These are phyloP conservation scores for Byssochlamys sp. DNA, from an alignment of 2,329 filamentous ascomycete species.

Conservation along the genomic window DNA sequence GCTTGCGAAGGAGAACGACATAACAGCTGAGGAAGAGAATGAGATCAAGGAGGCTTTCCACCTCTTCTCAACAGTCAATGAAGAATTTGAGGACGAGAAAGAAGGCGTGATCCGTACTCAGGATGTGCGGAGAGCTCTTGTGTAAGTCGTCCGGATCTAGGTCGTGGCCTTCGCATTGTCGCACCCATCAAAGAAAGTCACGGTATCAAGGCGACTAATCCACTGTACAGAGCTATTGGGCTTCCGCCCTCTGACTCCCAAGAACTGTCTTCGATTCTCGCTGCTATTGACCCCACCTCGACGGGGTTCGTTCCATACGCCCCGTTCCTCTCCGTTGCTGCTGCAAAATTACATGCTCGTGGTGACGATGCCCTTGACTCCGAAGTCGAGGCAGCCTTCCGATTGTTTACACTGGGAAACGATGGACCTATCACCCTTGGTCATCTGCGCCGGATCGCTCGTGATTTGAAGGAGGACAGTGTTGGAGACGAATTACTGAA, in stretches of 20 bases:
- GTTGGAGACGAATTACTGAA: slow-evolving; percentile 71
- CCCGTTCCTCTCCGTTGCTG: slow-evolving; percentile 77
- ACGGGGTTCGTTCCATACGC: slow-evolving; percentile 70
- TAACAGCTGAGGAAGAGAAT: slow-evolving; percentile 71
- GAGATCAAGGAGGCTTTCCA: slow-evolving; percentile 86
- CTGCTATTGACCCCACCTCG: slow-evolving; percentile 71
- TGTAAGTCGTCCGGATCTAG: slow-evolving; percentile 43
- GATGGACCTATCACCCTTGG: slow-evolving; percentile 63
- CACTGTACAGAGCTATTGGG: slow-evolving; percentile 62
- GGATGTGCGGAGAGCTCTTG: slow-evolving; percentile 62
- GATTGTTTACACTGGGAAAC: slow-evolving; percentile 57
- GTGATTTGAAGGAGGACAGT: slow-evolving; percentile 65
- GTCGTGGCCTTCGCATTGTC: not conserved
- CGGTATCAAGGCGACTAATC: not conserved
- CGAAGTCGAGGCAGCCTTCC: slow-evolving; percentile 74
- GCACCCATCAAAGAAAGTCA: not conserved
- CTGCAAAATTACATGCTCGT: slow-evolving; percentile 64
- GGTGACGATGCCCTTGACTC: slow-evolving; percentile 47
- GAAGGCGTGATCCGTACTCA: slow-evolving; percentile 57
- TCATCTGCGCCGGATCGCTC: slow-evolving; percentile 69
- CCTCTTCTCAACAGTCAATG: slow-evolving; percentile 54
- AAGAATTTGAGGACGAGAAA: slow-evolving; percentile 62
- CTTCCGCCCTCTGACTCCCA: slow-evolving; percentile 53
- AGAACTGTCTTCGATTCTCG: slow-evolving; percentile 67
- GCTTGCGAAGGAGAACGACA: slow-evolving; percentile 83